A percentile compares a stretch with the other conserved stretches of the same genome.
These are phyloP conservation scores for Talaromyces sp. DNA, from an alignment of 2,329 filamentous ascomycete species.

Conservation along the genomic window DNA sequence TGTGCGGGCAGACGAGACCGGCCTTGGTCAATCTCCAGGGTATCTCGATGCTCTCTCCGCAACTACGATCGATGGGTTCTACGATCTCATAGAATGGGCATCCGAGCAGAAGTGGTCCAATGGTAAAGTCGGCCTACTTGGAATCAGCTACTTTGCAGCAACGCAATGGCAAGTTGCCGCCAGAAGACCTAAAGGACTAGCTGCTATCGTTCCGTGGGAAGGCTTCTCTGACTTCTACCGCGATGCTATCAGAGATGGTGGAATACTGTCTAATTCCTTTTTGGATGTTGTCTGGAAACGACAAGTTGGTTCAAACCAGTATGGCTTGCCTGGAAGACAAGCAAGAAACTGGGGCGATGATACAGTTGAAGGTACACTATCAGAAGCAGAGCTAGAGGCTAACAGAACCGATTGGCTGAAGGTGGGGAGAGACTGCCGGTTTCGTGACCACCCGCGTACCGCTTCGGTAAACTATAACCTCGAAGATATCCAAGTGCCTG, in stretches of 20 bases:
- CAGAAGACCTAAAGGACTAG: slow-evolving; percentile 45
- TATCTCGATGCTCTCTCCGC: slow-evolving; percentile 49
- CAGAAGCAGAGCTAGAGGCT: slow-evolving; percentile 6
- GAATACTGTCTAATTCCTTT: slow-evolving; percentile 54
- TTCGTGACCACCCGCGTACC: not conserved
- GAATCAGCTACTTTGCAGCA: slow-evolving; percentile 44
- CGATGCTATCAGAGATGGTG: slow-evolving; percentile 54
- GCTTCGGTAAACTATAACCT: not conserved
- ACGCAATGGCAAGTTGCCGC: slow-evolving; percentile 52
- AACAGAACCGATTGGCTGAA: slow-evolving; percentile 1
- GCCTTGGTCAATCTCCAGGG: slow-evolving; percentile 47
- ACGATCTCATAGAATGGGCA: slow-evolving; percentile 49
- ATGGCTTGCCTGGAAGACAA: slow-evolving; percentile 10
- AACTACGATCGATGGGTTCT: slow-evolving; percentile 47
- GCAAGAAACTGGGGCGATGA: slow-evolving; percentile 17
- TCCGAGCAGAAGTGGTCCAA: slow-evolving; percentile 43
- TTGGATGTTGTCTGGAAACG: slow-evolving; percentile 63
- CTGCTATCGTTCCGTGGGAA: slow-evolving; percentile 51
- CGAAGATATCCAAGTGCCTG: not conserved
- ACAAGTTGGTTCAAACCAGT: slow-evolving; percentile 12
- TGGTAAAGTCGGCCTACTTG: slow-evolving; percentile 47
- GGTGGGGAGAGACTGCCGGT: not conserved
- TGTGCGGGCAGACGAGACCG: slow-evolving; percentile 50
- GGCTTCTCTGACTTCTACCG: slow-evolving; percentile 53
- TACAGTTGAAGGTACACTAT: slow-evolving; percentile 18